Base-by-base conservation (phyloP, 2,329 filamentous ascomycete species). In the Phyllosticta citrichinensis region DNA sequence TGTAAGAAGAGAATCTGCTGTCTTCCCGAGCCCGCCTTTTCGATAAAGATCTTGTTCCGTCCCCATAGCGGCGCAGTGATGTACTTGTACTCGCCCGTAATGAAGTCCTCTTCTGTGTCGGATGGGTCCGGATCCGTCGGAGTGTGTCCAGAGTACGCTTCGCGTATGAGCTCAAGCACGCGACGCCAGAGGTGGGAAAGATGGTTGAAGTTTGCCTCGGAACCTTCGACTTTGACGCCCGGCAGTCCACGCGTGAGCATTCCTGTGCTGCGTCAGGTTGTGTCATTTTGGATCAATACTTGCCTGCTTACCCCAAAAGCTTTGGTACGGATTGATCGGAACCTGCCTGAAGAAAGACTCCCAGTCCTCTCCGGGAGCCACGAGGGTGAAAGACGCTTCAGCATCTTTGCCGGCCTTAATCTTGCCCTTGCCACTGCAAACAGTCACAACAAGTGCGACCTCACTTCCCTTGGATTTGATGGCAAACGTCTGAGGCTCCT, bases 1-100 rank as follows among this genome's bases (percentile, higher is more conserved):
- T 79, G 77, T 5, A 76, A 66, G 64, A 79, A 78, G 20, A 74
- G 35, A 55, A 81, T 79, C 25, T 74, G 72, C 60, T 80, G 76
- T 20, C 75, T 71, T 1, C 79, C 79, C 2, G 73, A 73, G 6
- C 79, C 79, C 5, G 76, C 71, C 24, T 70, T 72, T 63, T 81
- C 79, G 64, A 79, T 79, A 68, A 80, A 81, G 33, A 80, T 67
- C 68, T 81, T 81, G 63, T 72, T 76, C 11, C 72, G 70, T 11
- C 78, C 79, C 78, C 78, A 81, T 25, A 75, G 68, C 0, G 78
- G 79, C 25, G 74, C 69, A 1, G 73, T 71, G 52, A 81, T 71
- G 62, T 77, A 80, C 25, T 76, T 70, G 63, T 81, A 81, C 30
- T 72, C 72, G 3, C 79, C 79, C 2, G 74, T 75, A 53, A 81